These are phyloP conservation scores for Mychonastes homosphaera DNA, from an alignment of 139 green algal species.

Conservation along the genomic window DNA sequence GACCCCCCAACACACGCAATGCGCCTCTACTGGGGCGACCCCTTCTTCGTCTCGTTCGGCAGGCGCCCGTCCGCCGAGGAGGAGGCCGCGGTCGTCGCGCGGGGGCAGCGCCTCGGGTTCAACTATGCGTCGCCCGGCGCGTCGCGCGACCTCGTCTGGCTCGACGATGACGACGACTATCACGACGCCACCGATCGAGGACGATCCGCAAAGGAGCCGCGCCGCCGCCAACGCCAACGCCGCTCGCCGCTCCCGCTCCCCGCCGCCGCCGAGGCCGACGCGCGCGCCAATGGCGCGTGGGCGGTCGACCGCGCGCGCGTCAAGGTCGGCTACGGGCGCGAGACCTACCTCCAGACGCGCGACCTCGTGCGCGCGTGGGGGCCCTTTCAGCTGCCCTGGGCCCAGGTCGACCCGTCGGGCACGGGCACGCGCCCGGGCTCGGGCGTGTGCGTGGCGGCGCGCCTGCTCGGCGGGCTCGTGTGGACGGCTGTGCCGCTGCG, in stretches of 20 bases:
- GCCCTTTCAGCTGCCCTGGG: constrained; percentile 48
- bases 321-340: constrained; percentile 25
- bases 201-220: neutral
- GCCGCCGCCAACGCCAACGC: constrained; percentile 8
- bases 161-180: too few relatives aligned
- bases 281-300: constrained; percentile 15
- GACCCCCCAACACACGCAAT: too few relatives aligned
- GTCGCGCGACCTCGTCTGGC: too few relatives aligned
- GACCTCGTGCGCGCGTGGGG: constrained; percentile 26
- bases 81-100: too few relatives aligned
- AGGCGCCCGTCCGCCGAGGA: too few relatives aligned
- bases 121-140: too few relatives aligned
- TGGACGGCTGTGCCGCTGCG: constrained; percentile 37
- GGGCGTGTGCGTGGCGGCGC: constrained; percentile 26
- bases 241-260: constrained; percentile 2
- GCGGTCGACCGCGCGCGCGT: constrained; percentile 15
- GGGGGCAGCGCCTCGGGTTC: too few relatives aligned
- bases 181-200: neutral
- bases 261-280: constrained; percentile 5
- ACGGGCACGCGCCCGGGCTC: constrained; percentile 15
- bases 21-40: too few relatives aligned
- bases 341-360: constrained; percentile 22
- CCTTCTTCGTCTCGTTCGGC: too few relatives aligned
- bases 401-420: constrained; percentile 22
- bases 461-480: constrained; percentile 35